phyloP scores from a whole-genome alignment of 305 asterid genomes.

The Fraxinus dipetala region DNA sequence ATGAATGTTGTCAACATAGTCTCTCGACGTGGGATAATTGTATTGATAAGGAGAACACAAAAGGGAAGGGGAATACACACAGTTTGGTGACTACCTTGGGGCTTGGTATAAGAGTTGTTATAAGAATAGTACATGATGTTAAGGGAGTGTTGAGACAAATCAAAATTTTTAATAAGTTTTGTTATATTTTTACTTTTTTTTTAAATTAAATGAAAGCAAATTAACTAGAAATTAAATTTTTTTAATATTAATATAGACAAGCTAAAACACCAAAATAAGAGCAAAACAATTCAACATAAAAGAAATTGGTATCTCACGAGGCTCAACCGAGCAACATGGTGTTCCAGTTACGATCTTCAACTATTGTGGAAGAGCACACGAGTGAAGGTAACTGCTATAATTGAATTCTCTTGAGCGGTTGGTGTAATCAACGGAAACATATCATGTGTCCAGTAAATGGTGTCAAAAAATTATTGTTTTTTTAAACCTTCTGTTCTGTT shows the following conservation, averaged over 20 bases:
- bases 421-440: background rate
- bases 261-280: background rate
- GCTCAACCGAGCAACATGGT: background rate
- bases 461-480: background rate
- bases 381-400: background rate
- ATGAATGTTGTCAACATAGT: too few relatives aligned
- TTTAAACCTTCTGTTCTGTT: background rate
- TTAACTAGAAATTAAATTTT: background rate
- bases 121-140: too few relatives aligned
- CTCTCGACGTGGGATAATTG: too few relatives aligned
- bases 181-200: background rate
- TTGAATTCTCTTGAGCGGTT: background rate
- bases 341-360: background rate
- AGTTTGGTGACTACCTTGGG: too few relatives aligned
- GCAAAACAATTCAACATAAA: background rate
- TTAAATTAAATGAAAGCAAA: background rate
- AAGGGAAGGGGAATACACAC: too few relatives aligned
- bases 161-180: background rate
- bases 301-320: background rate
- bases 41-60: too few relatives aligned
- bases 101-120: too few relatives aligned
- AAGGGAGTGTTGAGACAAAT: background rate
- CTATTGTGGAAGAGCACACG: background rate
- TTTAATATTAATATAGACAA: too few relatives aligned
- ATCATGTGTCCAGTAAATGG: background rate